A percentile compares a stretch with the other conserved stretches of the same genome.
phyloP scores from a whole-genome alignment of 139 green algal species.

The Picocystis salinarum region DNA sequence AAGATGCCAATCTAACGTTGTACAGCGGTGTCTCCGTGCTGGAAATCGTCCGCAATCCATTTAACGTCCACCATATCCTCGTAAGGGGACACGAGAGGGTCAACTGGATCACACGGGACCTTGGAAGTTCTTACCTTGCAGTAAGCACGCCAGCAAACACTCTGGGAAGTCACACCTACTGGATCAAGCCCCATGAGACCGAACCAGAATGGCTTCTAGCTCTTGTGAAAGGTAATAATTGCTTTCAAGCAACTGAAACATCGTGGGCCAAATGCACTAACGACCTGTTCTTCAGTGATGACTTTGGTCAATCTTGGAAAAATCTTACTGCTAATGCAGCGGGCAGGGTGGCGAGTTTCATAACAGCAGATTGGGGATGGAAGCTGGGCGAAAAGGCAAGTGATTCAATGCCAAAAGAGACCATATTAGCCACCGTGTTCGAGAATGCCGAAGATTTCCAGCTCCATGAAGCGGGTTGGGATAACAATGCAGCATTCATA shows the following conservation, averaged over 20 bases:
- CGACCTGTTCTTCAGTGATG: constrained; percentile 1
- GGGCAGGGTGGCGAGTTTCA: constrained; percentile 52
- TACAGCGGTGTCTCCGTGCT: too few relatives aligned
- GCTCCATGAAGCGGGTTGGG: constrained; percentile 42
- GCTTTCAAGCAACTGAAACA: not conserved
- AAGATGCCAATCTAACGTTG: too few relatives aligned
- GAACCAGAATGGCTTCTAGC: constrained; percentile 1
- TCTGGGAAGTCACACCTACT: too few relatives aligned
- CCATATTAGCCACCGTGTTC: constrained; percentile 72
- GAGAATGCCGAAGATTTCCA: constrained; percentile 22
- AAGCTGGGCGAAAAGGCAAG: constrained; percentile 8
- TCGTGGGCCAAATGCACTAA: not conserved
- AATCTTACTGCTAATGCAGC: constrained; percentile 57
- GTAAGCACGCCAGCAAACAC: too few relatives aligned
- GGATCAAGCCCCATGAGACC: constrained; percentile 1
- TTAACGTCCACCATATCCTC: too few relatives aligned
- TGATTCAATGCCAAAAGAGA: constrained; percentile 16
- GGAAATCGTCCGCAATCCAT: too few relatives aligned
- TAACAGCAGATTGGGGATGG: constrained; percentile 83
- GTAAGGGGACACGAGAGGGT: too few relatives aligned
- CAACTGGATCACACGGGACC: too few relatives aligned
- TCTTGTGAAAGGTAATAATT: not conserved
- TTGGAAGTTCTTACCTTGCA: too few relatives aligned
- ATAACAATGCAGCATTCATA: constrained; percentile 73
- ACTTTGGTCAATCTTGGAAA: constrained; percentile 22